Evolutionary conservation across 2,329 filamentous ascomycete species (phyloP).

Genomic region (Ophiostoma sp.): DNA sequence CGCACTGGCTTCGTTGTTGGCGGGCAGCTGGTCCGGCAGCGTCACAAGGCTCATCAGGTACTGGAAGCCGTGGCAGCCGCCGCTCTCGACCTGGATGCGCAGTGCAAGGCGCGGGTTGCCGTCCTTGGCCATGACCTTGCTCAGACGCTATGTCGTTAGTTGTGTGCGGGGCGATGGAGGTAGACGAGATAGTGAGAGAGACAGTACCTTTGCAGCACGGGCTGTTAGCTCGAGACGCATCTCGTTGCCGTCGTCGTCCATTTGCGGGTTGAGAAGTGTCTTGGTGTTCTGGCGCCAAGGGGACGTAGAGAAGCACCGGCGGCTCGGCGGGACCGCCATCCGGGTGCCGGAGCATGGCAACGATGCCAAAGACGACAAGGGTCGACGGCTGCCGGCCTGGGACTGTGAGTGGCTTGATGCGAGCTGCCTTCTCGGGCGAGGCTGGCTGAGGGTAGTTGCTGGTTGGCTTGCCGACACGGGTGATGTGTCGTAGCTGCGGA

Average conservation of each 20-base stretch:
- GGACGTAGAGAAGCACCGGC: constrained; percentile 37
- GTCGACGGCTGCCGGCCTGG: neutral
- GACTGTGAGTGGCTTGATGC: neutral
- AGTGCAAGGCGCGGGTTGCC: constrained; percentile 74
- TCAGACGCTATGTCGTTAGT: constrained; percentile 54
- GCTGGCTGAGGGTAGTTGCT: neutral
- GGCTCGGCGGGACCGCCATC: neutral
- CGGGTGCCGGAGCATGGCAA: neutral
- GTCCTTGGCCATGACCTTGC: constrained; percentile 68
- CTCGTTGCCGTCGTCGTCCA: constrained; percentile 76
- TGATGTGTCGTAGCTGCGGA: neutral
- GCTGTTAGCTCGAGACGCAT: constrained; percentile 80
- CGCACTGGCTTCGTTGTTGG: constrained; percentile 2
- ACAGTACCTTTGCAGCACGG: constrained; percentile 66
- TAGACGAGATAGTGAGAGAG: neutral
- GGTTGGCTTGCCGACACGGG: neutral
- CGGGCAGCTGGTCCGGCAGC: constrained; percentile 40
- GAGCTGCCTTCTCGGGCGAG: neutral
- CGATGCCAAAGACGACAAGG: neutral
- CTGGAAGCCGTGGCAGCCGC: constrained; percentile 96
- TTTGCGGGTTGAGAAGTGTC: constrained; percentile 63
- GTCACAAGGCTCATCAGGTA: constrained; percentile 86
- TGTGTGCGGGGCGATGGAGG: neutral
- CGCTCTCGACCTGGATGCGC: constrained; percentile 86
- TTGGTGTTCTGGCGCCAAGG: constrained; percentile 39